A percentile compares a stretch with the other conserved stretches of the same genome.
These are phyloP conservation scores for Colletotrichum godetiae DNA, from an alignment of 2,329 filamentous ascomycete genomes.

Conservation along the genomic window DNA sequence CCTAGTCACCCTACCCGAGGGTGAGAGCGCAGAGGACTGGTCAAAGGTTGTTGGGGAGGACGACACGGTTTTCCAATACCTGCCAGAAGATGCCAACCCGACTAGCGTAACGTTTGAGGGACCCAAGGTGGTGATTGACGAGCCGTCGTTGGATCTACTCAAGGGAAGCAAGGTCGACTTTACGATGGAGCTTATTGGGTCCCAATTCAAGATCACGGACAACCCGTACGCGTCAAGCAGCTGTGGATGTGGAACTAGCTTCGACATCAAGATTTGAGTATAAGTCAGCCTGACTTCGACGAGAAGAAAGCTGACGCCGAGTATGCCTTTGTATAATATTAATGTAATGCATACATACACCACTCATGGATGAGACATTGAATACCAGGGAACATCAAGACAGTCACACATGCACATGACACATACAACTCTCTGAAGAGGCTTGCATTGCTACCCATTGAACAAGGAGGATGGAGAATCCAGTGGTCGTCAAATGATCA, in stretches of 20 bases:
- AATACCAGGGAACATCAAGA: background rate
- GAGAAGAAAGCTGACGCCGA: background rate
- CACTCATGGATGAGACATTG: background rate
- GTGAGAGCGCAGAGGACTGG: conserved; percentile 45
- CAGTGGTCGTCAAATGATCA: conserved; percentile 41
- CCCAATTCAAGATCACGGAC: conserved; percentile 94
- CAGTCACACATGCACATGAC: conserved; percentile 10
- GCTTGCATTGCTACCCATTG: conserved; percentile 35
- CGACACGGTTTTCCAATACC: conserved; percentile 86
- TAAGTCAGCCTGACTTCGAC: background rate
- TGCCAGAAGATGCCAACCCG: conserved; percentile 57
- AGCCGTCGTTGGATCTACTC: conserved; percentile 85
- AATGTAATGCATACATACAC: background rate
- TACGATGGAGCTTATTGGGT: conserved; percentile 89
- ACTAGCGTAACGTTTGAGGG: conserved; percentile 44
- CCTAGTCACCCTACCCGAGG: conserved; percentile 71
- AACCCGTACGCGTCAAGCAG: conserved; percentile 93
- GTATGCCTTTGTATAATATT: background rate
- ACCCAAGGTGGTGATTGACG: conserved; percentile 90
- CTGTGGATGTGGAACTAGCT: conserved; percentile 97
- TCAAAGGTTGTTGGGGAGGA: conserved; percentile 69
- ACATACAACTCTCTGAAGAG: conserved; percentile 23
- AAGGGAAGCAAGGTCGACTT: conserved; percentile 97
- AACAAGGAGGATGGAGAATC: conserved; percentile 28
- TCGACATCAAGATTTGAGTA: conserved; percentile 82